A percentile compares a stretch with the other conserved stretches of the same genome.
These are phyloP conservation scores for Mrakia hoshinonis DNA, from an alignment of 768 basidiomycete genomes.

Conservation along the genomic window DNA sequence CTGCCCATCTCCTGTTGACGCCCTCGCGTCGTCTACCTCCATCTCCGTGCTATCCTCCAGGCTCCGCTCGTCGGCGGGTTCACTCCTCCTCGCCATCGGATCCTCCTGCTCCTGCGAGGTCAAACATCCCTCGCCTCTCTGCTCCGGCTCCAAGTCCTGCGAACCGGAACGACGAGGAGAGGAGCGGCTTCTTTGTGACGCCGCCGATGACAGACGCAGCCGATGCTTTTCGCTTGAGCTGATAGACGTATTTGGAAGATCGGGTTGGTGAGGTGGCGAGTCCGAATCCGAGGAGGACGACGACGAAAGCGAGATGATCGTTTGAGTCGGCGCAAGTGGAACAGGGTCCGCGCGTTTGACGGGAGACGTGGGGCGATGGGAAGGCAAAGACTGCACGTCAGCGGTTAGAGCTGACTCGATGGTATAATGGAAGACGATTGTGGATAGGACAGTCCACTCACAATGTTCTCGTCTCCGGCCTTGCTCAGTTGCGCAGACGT, in stretches of 20 bases:
- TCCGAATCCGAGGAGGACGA: background rate
- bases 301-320: conserved; percentile 1
- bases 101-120: conserved; percentile 7
- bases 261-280: background rate
- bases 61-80: background rate
- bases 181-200: background rate
- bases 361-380: background rate
- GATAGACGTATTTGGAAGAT: background rate
- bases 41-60: background rate
- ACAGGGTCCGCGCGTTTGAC: background rate
- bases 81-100: background rate
- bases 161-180: background rate
- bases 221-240: conserved; percentile 6
- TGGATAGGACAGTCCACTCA: background rate
- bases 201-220: too few species aligned
- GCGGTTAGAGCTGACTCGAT: background rate
- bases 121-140: background rate
- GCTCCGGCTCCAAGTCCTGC: background rate
- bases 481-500: background rate
- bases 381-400: background rate
- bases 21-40: background rate
- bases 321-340: background rate
- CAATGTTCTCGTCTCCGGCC: conserved; percentile 3
- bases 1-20: background rate
- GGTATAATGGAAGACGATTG: background rate